Evolutionary conservation across 2,329 filamentous ascomycete genomes (phyloP), one percentile per base, ranked within the genome.

Genomic region (Canariomyces notabilis): DNA sequence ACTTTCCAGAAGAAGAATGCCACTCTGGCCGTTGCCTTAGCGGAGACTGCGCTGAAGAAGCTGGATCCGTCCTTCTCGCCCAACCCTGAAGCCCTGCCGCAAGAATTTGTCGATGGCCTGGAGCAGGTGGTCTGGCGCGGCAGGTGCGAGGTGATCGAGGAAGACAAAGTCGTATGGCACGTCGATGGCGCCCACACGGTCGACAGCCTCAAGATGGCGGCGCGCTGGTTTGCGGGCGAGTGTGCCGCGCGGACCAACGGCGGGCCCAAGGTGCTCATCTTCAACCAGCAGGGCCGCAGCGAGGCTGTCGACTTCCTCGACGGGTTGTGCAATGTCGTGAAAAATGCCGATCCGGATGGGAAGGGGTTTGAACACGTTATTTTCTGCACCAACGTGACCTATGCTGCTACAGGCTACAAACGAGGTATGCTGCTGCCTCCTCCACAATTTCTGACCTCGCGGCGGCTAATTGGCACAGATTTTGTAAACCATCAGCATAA

Each of bases 181-280:
- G 79, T 98, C 16, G 93, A 98, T 61, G 90, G 93, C 7, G 93
- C 89, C 2, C 93, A 98, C 66, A 98, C 91, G 0, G 74, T 85
- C 3, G 91, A 97, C 61, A 96, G 89, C 62, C 83, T 98, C 44
- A 79, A 85, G 53, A 77, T 88, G 54, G 88, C 89, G 4, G 83
- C 83, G 0, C 77, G 79, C 51, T 96, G 90, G 90, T 97, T 95
- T 60, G 78, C 80, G 2, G 64, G 65, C 8, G 72, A 77, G 57
- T 69, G 61, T n/a, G 59, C 63, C 22, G 50, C 49, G 38, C 59
- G 57, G 63, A 64, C 8, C 11, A 69, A 66, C 19, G 33, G 57
- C 3, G 72, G 68, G 0, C 67, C 66, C 1, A 71, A 72, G 37
- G 65, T 75, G 33, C 71, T 98, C 39, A 83, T 97, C 44, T 98